Evolutionary conservation across 495 filamentous ascomycete genomes (phyloP).

Genomic region (Penicillium flavigenum): DNA sequence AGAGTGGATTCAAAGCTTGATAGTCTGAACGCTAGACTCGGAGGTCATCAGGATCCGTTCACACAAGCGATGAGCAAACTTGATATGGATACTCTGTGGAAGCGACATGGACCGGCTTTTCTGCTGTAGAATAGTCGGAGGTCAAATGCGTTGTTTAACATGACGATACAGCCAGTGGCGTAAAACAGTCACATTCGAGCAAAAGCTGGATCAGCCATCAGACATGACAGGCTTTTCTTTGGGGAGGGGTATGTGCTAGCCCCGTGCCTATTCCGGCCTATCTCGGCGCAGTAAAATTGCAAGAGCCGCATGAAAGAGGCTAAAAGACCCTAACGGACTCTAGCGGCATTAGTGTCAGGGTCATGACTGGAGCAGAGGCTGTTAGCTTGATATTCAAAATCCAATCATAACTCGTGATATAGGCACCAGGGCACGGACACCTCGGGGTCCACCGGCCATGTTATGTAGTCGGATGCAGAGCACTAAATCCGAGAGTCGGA

Average conservation of each 20-base stretch:
- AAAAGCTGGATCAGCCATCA: neutral
- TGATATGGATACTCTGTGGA: neutral
- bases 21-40: constrained; percentile 6
- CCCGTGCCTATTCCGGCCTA: constrained; percentile 12
- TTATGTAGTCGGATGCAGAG: neutral
- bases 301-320: constrained; percentile 27
- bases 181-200: neutral
- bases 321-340: constrained; percentile 7
- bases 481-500: neutral
- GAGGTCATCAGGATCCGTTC: neutral
- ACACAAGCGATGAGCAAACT: neutral
- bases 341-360: constrained; percentile 12
- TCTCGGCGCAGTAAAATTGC: constrained; percentile 9
- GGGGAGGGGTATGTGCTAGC: neutral
- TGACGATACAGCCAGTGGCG: constrained; percentile 1
- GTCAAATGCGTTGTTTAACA: neutral
- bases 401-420: neutral
- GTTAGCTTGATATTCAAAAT: neutral
- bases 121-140: neutral
- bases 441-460: constrained; percentile 4
- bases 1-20: constrained; percentile 1
- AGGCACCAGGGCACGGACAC: constrained; percentile 1
- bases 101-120: neutral
- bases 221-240: neutral
- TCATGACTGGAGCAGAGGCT: constrained; percentile 5